Percentiles rank a stretch among this genome's conserved stretches.
These are phyloP conservation scores for sunflower (Helianthus annuus) DNA, from an alignment of 129 eudicot genomes.

Conservation along the genomic window HanXRQr2.0-SUNRISE NC_035448.2:9567425-9567924, in stretches of 20 bases:
- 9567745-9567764: neutral
- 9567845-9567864: too few species aligned
- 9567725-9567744: neutral
- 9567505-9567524: too few species aligned
- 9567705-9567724: neutral
- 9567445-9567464: conserved; percentile 10
- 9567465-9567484: conserved; percentile 17
- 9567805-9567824: too few species aligned
- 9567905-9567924: too few species aligned
- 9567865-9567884: too few species aligned
- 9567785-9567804: neutral
- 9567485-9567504: too few species aligned
- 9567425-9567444: conserved; percentile 16
- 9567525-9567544: too few species aligned
- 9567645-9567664: conserved; percentile 47
- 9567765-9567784: neutral
- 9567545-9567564: neutral
- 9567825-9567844: too few species aligned
- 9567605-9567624: conserved; percentile 27
- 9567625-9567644: conserved; percentile 67
- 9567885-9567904: too few species aligned
- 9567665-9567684: conserved; percentile 36
- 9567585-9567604: conserved; percentile 1
- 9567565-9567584: neutral
- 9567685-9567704: conserved; percentile 2